Base-by-base conservation (phyloP, 768 basidiomycete genomes). In the Pisolithus sp. region DNA sequence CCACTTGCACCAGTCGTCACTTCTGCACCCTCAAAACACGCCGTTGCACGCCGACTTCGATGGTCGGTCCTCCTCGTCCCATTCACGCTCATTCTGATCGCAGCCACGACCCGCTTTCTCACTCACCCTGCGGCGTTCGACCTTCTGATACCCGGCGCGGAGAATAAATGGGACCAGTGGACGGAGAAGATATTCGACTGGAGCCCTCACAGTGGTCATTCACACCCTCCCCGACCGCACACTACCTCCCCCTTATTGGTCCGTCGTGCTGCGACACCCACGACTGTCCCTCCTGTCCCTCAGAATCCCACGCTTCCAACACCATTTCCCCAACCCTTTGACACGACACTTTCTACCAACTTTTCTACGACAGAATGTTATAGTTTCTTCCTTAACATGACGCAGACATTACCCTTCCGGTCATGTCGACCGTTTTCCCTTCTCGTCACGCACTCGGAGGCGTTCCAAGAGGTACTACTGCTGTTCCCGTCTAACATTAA, bases 321-420 rank as follows among this genome's bases (percentile, higher is more conserved):
- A 5, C 89, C 89, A 0, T 90, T 92, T 64, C 86, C 86, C 4
- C 86, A 88, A 55, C 76, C 87, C 0, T 83, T 83, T 62, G 89
- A 89, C 61, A 72, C 77, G 5, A 75, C 76, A 3, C 62, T 92
- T 46, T 70, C 78, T 15, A 80, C 81, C 31, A 57, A 67, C 13
- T 66, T 73, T 42, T 46, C 45, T 34, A 30, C 45, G 26, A 46
- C 26, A 7, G 26, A 28, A 46, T 94, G 91, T 61, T 76, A 79
- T 45, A 72, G 75, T 41, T 93, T 91, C 67, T 86, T 93, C 64
- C 56, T 70, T 15, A 88, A 86, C 55, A 91, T 93, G 83, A 86
- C 87, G 0, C 71, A 73, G 53, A 67, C 75, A 3, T 44, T 64
- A 5, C 59, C 80, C 0, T 90, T 92, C 62, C 74, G 82, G n/a